A percentile compares a stretch with the other conserved stretches of the same genome.
These are phyloP conservation scores for Aspergillus egyptiacus DNA, from an alignment of 495 filamentous ascomycete species.

Conservation along the genomic window DNA sequence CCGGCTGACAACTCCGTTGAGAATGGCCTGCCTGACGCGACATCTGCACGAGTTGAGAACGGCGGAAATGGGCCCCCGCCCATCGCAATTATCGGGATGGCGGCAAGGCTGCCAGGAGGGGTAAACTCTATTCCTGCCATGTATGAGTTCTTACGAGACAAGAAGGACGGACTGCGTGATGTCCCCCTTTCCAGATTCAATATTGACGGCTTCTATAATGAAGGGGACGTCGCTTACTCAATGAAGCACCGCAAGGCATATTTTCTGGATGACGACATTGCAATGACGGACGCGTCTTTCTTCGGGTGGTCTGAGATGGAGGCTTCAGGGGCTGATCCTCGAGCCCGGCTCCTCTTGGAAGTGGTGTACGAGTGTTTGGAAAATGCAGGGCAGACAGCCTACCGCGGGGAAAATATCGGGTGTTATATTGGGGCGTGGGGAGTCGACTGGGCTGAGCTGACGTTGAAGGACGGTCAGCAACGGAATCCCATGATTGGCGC, in stretches of 20 bases:
- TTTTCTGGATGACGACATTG: not conserved
- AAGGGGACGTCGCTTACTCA: not conserved
- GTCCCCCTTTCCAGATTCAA: not conserved
- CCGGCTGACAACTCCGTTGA: too few species aligned
- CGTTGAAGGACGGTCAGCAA: not conserved
- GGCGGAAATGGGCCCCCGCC: too few species aligned
- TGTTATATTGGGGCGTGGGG: not conserved
- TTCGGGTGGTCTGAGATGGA: not conserved
- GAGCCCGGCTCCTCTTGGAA: not conserved
- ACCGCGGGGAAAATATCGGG: not conserved
- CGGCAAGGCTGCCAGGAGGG: not conserved
- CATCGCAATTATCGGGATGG: not conserved
- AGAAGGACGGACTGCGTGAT: not conserved
- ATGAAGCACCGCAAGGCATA: not conserved
- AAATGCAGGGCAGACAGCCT: not conserved
- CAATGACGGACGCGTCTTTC: not conserved
- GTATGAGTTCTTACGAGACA: not conserved
- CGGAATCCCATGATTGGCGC: not conserved
- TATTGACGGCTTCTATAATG: not conserved
- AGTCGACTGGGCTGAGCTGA: not conserved
- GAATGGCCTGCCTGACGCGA: too few species aligned
- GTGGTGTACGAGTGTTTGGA: slow-evolving; percentile 2
- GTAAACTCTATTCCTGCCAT: not conserved
- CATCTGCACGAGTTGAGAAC: too few species aligned
- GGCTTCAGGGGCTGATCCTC: not conserved